phyloP scores from a whole-genome alignment of 495 filamentous ascomycete genomes.

The Trichocladium antarcticum region DNA sequence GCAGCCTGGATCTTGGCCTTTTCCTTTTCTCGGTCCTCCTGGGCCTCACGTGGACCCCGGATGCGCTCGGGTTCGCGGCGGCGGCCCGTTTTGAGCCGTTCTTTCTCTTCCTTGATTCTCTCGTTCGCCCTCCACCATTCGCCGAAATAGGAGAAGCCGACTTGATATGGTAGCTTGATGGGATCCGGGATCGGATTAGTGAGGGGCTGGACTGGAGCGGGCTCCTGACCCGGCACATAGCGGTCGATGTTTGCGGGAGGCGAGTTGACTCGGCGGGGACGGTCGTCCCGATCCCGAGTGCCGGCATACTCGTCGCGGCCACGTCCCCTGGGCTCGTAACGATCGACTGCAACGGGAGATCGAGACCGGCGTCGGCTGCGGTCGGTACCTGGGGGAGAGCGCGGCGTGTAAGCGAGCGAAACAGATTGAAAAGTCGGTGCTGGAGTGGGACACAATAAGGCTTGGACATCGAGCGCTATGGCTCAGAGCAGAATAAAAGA shows the following conservation, averaged over 20 bases:
- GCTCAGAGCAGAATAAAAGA: constrained; percentile 1
- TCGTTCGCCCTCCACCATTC: constrained; percentile 94
- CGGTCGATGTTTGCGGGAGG: constrained; percentile 76
- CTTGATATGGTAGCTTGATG: constrained; percentile 75
- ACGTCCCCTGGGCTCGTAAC: constrained; percentile 57
- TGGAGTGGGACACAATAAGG: too few relatives aligned
- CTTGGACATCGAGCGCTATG: too few relatives aligned
- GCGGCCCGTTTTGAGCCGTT: constrained; percentile 63
- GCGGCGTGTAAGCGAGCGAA: constrained; percentile 1
- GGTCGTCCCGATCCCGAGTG: constrained; percentile 44
- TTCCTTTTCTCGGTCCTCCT: constrained; percentile 81
- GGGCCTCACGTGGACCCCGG: constrained; percentile 62
- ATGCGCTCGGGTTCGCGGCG: constrained; percentile 58
- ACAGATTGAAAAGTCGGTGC: too few relatives aligned
- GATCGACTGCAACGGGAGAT: constrained; percentile 59
- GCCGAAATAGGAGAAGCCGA: constrained; percentile 91
- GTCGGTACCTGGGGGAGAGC: constrained; percentile 26
- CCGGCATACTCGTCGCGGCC: constrained; percentile 58
- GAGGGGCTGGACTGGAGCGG: constrained; percentile 42
- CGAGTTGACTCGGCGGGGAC: constrained; percentile 43
- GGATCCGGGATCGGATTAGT: constrained; percentile 73
- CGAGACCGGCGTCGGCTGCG: constrained; percentile 52
- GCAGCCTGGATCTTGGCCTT: constrained; percentile 81
- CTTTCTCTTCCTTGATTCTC: constrained; percentile 74
- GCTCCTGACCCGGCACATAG: constrained; percentile 82